Evolutionary conservation across 2,329 filamentous ascomycete species (phyloP), one percentile per base, ranked within the genome.

Genomic region (Penicillium sp.): DNA sequence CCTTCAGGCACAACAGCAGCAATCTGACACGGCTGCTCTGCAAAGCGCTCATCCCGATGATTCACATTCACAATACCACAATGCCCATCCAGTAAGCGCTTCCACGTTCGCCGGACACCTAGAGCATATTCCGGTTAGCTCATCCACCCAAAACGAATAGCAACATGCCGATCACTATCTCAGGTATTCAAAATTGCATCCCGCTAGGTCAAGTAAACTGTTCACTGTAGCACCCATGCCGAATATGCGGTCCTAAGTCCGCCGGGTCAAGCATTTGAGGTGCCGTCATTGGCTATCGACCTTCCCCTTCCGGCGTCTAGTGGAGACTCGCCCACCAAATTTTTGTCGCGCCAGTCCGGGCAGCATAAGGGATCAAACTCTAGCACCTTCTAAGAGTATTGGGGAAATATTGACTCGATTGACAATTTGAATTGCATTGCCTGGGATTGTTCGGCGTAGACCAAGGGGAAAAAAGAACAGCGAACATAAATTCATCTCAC

Each of bases 31-130:
- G 93, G 91, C 41, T 97, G 79, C 42, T 86, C 83, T 8, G 79
- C 80, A 81, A 92, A 96, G 61, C 78, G 73, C 59, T 79, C 59
- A 75, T 86, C 83, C 50, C 84, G 80, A 55, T 83, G 73, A 54
- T 82, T 82, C 50, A 94, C 82, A 64, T 89, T 93, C 55, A 86
- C 82, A 65, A 99, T 85, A 60, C 92, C 94, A 58, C 88, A 92
- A 37, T 92, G 81, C 43, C 90, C 86, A 41, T 89, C 85, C 27
- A 97, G 73, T 41, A 99, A 84, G 51, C 89, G 87, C 57, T 78
- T 82, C 94, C 94, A 99, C 57, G 90, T 90, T 53, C 79, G 85
- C 62, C 84, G 85, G 60, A 89, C 81, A 58, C 92, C 84, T 86
- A 47, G 31, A 41, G n/a, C 8, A 56, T 15, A 18, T 18, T 5